Evolutionary conservation across 78 protist genomes (phyloP).

Genomic region (Dictyostelium capitatum): DNA sequence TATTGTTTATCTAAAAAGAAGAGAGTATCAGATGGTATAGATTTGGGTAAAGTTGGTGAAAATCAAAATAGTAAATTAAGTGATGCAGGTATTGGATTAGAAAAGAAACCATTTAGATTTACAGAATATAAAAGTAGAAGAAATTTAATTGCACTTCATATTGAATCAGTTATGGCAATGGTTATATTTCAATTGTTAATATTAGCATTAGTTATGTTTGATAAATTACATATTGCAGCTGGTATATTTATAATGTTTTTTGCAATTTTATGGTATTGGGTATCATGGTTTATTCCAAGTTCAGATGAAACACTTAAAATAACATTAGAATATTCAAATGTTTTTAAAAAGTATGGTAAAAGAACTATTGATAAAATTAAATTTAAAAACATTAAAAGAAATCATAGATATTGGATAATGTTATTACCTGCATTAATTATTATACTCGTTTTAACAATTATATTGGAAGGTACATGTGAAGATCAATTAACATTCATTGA

Average conservation of each 20-base stretch:
- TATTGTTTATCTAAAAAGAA: background rate
- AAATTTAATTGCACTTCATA: background rate
- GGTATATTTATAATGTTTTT: slow-evolving; percentile 43
- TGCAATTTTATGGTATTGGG: background rate
- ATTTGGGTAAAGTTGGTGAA: background rate
- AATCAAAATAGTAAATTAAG: background rate
- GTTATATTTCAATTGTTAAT: slow-evolving; percentile 23
- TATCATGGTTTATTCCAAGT: background rate
- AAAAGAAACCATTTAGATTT: background rate
- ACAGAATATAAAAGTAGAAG: slow-evolving; percentile 11
- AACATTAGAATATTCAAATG: background rate
- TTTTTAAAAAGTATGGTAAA: background rate
- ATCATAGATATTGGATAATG: background rate
- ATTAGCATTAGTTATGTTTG: slow-evolving; percentile 62
- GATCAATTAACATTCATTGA: slow-evolving; percentile 1
- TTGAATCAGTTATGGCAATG: background rate
- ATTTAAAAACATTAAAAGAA: background rate
- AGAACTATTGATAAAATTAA: background rate
- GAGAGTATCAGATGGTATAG: background rate
- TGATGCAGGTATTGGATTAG: background rate
- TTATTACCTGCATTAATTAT: background rate
- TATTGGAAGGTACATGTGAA: slow-evolving; percentile 45
- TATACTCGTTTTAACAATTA: background rate
- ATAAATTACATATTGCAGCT: slow-evolving; percentile 47
- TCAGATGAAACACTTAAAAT: background rate